These are phyloP conservation scores for Pseudonitzschia delicatissima DNA, from an alignment of 108 stramenopile species.

Conservation along the genomic window DNA sequence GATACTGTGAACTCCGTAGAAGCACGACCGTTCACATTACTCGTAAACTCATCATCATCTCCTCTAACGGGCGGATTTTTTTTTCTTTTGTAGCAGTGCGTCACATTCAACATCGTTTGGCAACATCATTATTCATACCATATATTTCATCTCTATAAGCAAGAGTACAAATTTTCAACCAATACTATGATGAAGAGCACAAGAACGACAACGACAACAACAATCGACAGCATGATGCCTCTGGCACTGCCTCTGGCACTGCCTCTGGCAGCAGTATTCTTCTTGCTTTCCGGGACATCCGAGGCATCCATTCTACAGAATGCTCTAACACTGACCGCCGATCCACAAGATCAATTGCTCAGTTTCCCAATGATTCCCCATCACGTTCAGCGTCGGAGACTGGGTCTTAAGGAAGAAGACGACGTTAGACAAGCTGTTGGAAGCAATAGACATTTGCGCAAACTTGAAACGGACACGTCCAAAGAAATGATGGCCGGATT, in stretches of 20 bases:
- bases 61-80: too few species aligned
- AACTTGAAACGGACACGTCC: background rate
- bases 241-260: background rate
- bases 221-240: background rate
- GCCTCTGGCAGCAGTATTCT: background rate
- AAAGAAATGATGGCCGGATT: slow-evolving; percentile 32
- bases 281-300: background rate
- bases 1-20: too few species aligned
- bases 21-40: too few species aligned
- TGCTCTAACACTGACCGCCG: background rate
- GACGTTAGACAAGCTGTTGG: background rate
- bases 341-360: background rate
- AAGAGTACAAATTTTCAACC: too few species aligned
- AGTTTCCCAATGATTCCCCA: slow-evolving; percentile 45
- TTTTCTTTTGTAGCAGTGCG: too few species aligned
- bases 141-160: too few species aligned
- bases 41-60: too few species aligned
- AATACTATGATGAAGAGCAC: background rate
- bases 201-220: background rate
- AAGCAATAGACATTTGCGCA: background rate
- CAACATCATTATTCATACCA: too few species aligned
- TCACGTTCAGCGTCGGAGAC: slow-evolving; percentile 39
- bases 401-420: background rate
- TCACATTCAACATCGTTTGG: background rate
- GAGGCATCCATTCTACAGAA: background rate